phyloP scores from a whole-genome alignment of 202 grass and related monocot genomes.

The Setaria italica region DNA sequence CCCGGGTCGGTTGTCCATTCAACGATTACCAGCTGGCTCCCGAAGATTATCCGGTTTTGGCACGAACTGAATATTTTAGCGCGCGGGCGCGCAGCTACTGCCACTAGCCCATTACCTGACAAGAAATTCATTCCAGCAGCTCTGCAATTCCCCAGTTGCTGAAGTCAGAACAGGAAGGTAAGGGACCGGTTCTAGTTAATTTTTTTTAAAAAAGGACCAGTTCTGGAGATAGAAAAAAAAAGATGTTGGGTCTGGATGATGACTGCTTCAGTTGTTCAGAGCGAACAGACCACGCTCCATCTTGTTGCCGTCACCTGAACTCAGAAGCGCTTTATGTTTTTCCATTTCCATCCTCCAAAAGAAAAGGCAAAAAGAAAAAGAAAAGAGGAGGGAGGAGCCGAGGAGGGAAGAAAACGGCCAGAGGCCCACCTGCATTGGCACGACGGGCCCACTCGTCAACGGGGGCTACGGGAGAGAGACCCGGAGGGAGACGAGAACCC shows the following conservation, averaged over 20 bases:
- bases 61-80: not conserved
- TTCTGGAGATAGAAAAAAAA: not conserved
- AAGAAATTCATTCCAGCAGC: not conserved
- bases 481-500: constrained; percentile 2
- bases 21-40: not conserved
- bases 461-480: not conserved
- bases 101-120: constrained; percentile 12
- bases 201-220: not conserved
- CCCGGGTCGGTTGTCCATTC: not conserved
- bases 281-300: not conserved
- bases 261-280: not conserved
- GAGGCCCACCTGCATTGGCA: constrained; percentile 31
- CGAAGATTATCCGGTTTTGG: constrained; percentile 10
- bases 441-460: constrained; percentile 8
- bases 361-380: not conserved
- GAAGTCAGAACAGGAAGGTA: not conserved
- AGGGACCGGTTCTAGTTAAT: not conserved
- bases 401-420: not conserved
- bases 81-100: not conserved
- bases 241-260: too few species aligned
- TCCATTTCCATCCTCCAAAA: not conserved
- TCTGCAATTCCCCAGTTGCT: not conserved
- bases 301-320: not conserved
- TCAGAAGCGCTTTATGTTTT: not conserved
- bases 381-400: not conserved